Conservation (phyloP, 306 rosid genomes). For the Rosa lucieae region DNA sequence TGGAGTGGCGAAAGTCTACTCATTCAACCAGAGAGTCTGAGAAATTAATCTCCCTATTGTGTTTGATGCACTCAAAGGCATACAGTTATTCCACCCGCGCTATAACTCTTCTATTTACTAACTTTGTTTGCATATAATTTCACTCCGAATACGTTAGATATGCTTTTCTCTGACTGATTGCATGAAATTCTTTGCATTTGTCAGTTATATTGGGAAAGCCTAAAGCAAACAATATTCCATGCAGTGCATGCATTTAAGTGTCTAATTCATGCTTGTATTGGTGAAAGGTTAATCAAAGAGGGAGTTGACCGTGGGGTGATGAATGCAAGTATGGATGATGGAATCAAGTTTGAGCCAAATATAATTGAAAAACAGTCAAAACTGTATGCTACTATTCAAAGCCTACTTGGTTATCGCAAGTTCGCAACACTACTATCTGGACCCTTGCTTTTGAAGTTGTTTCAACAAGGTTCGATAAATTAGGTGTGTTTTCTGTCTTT, state of each 20-base stretch:
- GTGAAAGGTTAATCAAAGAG: constrained; percentile 65
- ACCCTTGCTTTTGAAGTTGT: constrained; percentile 65
- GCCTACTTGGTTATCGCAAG: constrained; percentile 48
- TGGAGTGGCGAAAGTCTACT: constrained; percentile 68
- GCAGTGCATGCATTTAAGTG: constrained; percentile 57
- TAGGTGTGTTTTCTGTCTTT: constrained; percentile 42
- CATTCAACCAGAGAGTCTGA: constrained; percentile 54
- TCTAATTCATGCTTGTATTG: constrained; percentile 62
- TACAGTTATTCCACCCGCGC: not conserved
- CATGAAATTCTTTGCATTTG: no score
- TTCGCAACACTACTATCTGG: constrained; percentile 28
- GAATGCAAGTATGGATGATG: constrained; percentile 28
- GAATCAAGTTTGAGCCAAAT: constrained; percentile 59
- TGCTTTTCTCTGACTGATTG: no score
- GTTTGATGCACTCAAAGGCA: constrained; percentile 76
- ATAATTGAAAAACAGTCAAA: constrained; percentile 49
- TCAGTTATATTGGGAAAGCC: no score
- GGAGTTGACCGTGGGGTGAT: constrained; percentile 57
- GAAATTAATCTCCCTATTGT: constrained; percentile 64
- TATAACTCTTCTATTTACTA: not conserved
- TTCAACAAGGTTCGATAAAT: constrained; percentile 64
- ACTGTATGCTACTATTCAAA: constrained; percentile 62
- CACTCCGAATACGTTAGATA: not conserved
- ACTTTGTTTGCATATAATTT: not conserved
- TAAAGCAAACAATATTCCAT: no score